A percentile compares a stretch with the other conserved stretches of the same genome.
phyloP scores from a whole-genome alignment of 768 basidiomycete genomes.

The Hirschioporus abietinus region DNA sequence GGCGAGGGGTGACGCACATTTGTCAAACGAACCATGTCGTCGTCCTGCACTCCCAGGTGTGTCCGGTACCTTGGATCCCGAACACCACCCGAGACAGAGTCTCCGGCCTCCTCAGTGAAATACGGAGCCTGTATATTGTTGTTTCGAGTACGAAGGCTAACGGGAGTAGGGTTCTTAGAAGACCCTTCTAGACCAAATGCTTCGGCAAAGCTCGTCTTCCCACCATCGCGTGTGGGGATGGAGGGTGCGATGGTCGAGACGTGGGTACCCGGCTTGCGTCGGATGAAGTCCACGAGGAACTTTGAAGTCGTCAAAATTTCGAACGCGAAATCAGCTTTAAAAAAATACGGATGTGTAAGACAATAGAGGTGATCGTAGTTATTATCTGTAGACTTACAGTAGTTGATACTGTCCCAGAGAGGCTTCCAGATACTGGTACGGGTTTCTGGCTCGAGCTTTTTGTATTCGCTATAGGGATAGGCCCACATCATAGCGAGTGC shows the following conservation, averaged over 20 bases:
- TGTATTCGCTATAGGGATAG: slow-evolving; percentile 68
- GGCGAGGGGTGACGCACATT: background rate
- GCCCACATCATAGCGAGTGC: slow-evolving; percentile 78
- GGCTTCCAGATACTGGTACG: slow-evolving; percentile 60
- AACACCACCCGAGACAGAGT: background rate
- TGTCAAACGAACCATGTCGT: background rate
- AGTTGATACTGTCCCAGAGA: slow-evolving; percentile 61
- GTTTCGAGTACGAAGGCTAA: background rate
- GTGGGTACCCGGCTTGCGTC: slow-evolving; percentile 24
- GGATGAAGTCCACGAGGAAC: slow-evolving; percentile 48
- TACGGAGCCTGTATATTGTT: background rate
- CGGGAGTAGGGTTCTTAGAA: slow-evolving; percentile 11
- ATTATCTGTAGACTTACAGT: slow-evolving; percentile 28
- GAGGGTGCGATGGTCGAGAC: slow-evolving; percentile 6
- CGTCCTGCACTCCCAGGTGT: background rate
- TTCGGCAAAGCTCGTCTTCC: slow-evolving; percentile 28
- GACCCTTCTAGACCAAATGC: slow-evolving; percentile 31
- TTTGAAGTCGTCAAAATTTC: slow-evolving; percentile 64
- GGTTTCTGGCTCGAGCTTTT: slow-evolving; percentile 29
- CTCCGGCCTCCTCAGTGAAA: background rate
- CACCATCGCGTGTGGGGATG: slow-evolving; percentile 20
- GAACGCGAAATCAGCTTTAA: slow-evolving; percentile 53
- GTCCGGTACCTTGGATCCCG: background rate
- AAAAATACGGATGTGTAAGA: slow-evolving; percentile 6
- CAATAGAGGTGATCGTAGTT: background rate